Evolutionary conservation across 805 yeast genomes (phyloP).

Genomic region (Candida qinlingensis): DNA sequence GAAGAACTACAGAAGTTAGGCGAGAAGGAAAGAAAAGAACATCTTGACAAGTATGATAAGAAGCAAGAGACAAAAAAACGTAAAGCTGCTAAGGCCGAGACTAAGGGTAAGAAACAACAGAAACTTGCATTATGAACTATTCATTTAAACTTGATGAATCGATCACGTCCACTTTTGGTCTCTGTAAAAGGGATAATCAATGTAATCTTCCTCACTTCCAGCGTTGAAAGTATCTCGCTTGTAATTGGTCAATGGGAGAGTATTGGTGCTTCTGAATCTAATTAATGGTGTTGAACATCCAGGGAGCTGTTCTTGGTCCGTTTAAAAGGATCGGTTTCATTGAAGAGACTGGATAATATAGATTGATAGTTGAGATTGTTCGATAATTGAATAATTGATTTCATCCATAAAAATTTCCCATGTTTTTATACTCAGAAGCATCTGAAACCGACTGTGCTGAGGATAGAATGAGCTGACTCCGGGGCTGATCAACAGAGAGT

Average conservation of each 20-base stretch:
- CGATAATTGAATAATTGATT: too few relatives aligned
- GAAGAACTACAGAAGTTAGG: slow-evolving; percentile 55
- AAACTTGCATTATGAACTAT: slow-evolving; percentile 1
- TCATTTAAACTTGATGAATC: slow-evolving; percentile 2
- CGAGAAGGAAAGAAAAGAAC: slow-evolving; percentile 62
- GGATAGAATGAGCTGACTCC: too few relatives aligned
- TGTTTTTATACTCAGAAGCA: too few relatives aligned
- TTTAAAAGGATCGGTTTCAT: too few relatives aligned
- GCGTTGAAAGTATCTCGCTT: slow-evolving; percentile 25
- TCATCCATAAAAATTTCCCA: too few relatives aligned
- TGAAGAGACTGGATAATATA: too few relatives aligned
- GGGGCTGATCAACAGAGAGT: too few relatives aligned
- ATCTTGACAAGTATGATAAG: slow-evolving; percentile 56
- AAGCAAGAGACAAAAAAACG: slow-evolving; percentile 35
- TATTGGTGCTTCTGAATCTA: slow-evolving; percentile 24
- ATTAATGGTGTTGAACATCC: background rate
- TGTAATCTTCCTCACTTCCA: slow-evolving; percentile 1
- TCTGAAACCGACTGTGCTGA: too few relatives aligned
- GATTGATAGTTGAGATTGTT: too few relatives aligned
- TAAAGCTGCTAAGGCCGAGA: slow-evolving; percentile 9
- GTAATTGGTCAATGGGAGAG: slow-evolving; percentile 27
- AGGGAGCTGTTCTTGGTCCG: too few relatives aligned
- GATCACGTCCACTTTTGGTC: background rate
- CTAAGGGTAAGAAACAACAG: slow-evolving; percentile 5
- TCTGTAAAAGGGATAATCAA: slow-evolving; percentile 7